A percentile compares a stretch with the other conserved stretches of the same genome.
These are phyloP conservation scores for Vitis hybrid DNA, from an alignment of 177 flowering plant genomes.

Conservation along the genomic window DNA sequence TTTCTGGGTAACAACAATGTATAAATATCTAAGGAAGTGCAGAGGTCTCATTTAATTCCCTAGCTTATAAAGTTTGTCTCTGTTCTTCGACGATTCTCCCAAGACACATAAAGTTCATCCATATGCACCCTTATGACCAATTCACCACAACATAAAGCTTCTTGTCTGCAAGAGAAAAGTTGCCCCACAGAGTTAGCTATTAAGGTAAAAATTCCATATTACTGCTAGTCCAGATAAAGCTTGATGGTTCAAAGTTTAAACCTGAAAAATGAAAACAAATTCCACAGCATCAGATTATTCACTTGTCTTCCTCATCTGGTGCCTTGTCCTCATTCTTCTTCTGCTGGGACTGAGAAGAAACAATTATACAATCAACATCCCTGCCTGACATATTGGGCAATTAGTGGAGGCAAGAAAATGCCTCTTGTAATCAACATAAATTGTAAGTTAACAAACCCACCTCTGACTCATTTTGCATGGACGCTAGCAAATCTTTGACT, in stretches of 20 bases:
- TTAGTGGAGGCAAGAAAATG: neutral
- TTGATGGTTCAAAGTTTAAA: neutral
- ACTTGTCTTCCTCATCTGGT: slow-evolving; percentile 38
- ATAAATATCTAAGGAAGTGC: neutral
- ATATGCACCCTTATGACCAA: neutral
- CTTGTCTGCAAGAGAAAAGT: slow-evolving; percentile 1
- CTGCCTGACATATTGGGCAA: neutral
- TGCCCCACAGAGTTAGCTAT: neutral
- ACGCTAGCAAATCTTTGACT: slow-evolving; percentile 84
- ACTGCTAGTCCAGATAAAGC: neutral
- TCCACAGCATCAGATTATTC: neutral
- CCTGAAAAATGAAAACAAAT: slow-evolving; percentile 8
- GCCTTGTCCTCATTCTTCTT: slow-evolving; percentile 43
- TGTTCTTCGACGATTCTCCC: slow-evolving; percentile 5
- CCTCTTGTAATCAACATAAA: neutral
- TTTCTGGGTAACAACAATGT: neutral
- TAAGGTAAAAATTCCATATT: no score
- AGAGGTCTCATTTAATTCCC: neutral
- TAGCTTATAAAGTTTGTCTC: neutral
- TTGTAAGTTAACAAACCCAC: slow-evolving; percentile 36
- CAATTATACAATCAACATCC: neutral
- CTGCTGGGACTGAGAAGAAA: slow-evolving; percentile 19
- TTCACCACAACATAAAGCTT: neutral
- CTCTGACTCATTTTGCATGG: slow-evolving; percentile 78
- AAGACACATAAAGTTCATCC: slow-evolving; percentile 5